Conservation (phyloP, 1,284 basidiomycete genomes). For the Meripilus lineatus region DNA sequence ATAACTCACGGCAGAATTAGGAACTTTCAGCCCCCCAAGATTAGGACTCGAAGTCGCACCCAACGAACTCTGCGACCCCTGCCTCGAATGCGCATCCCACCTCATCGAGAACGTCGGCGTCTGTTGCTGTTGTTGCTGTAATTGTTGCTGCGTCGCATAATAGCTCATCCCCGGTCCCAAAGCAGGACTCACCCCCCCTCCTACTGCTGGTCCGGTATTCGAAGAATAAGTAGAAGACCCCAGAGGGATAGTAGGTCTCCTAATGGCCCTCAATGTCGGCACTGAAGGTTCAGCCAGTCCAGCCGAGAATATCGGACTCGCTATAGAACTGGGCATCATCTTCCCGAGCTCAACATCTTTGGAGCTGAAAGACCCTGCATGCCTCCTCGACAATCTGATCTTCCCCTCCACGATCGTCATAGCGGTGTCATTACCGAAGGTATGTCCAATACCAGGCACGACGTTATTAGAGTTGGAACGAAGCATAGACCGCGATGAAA, state of each 20-base stretch:
- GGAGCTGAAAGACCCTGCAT: constrained; percentile 90
- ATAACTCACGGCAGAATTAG: no score
- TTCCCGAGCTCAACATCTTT: constrained; percentile 90
- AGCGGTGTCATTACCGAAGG: constrained; percentile 11
- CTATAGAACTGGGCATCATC: constrained; percentile 64
- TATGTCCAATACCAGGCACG: no score
- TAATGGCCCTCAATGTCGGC: constrained; percentile 41
- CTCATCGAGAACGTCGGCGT: constrained; percentile 10
- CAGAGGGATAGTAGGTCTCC: constrained; percentile 18
- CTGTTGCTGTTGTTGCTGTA: no score
- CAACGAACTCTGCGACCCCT: constrained; percentile 53
- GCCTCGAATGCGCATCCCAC: constrained; percentile 44
- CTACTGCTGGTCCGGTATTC: not conserved
- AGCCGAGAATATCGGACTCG: constrained; percentile 21
- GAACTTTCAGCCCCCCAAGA: no score
- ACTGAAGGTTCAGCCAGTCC: constrained; percentile 18
- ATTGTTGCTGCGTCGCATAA: no score
- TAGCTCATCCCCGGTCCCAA: not conserved
- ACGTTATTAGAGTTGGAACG: constrained; percentile 12
- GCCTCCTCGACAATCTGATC: constrained; percentile 59
- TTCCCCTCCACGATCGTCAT: constrained; percentile 24
- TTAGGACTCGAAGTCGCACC: constrained; percentile 34
- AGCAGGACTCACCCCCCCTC: constrained; percentile 7
- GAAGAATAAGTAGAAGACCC: not conserved
- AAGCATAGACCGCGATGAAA: constrained; percentile 14